These are phyloP conservation scores for Penicillium glabrum DNA, from an alignment of 2,329 filamentous ascomycete species.

Conservation along the genomic window DNA sequence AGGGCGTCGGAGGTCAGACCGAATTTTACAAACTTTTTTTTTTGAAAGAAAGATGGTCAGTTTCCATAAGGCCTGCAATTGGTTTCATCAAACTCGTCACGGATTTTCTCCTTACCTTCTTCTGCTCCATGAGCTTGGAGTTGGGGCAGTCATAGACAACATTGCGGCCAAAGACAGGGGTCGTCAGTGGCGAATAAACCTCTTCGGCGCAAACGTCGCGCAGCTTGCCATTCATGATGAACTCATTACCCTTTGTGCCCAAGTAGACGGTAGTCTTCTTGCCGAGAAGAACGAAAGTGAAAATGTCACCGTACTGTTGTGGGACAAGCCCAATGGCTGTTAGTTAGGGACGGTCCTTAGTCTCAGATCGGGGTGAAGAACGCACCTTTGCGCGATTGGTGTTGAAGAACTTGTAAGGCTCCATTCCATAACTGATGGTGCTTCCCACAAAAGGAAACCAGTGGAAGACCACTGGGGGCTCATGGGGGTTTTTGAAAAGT, in stretches of 20 bases:
- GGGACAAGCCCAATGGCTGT: background rate
- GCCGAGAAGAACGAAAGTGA: constrained; percentile 84
- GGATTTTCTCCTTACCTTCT: constrained; percentile 64
- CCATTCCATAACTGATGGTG: constrained; percentile 92
- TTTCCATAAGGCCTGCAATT: background rate
- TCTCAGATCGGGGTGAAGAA: background rate
- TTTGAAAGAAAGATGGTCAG: background rate
- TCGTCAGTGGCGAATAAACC: constrained; percentile 76
- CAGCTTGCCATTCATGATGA: constrained; percentile 87
- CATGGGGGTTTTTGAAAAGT: constrained; percentile 77
- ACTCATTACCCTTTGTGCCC: constrained; percentile 81
- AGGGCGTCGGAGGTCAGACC: constrained; percentile 63
- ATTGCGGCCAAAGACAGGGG: constrained; percentile 74
- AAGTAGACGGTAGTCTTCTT: constrained; percentile 87
- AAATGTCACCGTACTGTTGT: constrained; percentile 76
- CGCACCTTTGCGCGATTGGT: constrained; percentile 70
- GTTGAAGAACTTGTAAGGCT: constrained; percentile 66
- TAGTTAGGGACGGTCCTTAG: background rate
- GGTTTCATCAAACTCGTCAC: background rate
- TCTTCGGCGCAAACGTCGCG: constrained; percentile 90
- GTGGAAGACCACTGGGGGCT: constrained; percentile 68
- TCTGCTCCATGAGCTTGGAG: constrained; percentile 92
- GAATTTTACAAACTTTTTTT: constrained; percentile 59
- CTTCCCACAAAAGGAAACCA: constrained; percentile 75
- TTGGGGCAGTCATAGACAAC: constrained; percentile 92